Evolutionary conservation across 371 early-diverging fungal species (phyloP), one percentile per base, ranked within the genome.

Genomic region (Paramicrosporidium saccamoebae): DNA sequence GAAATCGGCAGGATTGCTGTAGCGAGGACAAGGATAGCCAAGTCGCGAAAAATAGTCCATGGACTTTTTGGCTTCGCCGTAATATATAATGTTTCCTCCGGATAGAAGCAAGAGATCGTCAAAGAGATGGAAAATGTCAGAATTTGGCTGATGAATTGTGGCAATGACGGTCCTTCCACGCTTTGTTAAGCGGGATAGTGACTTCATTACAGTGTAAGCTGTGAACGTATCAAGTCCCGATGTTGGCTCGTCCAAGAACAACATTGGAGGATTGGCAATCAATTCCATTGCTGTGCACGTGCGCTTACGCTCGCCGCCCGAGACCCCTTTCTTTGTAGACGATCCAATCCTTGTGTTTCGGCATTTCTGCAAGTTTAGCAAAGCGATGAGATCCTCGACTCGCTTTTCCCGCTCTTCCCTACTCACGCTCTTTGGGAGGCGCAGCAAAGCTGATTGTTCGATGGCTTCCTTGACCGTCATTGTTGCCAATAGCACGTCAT

Each of bases 211-310:
- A 31, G 48, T 44, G 23, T 44, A 36, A 10, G 68, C 62, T 7
- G 64, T 57, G 37, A 50, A 54, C 2, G 73, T 49, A 39, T 90
- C 92, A 16, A 71, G 46, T 21, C 92, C 82, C 26, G 65, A 65
- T 1, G 82, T 81, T 5, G 81, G 79, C 36, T 92, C 94, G 36
- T 94, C 95, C 36, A 88, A 36, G 32, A 88, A 75, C 24, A 90
- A 35, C 14, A 84, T 52, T 5, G 63, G 58, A 2, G 94, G 77
- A 12, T 77, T 66, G 1, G 74, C 60, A 1, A 86, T 58, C 2
- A 81, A 48, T 27, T 90, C 84, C 46, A 58, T 62, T 3, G 71
- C 81, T 25, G 79, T 72, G 16, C 64, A 54, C 4, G 68, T 62
- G 17, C 84, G 52, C 46, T 81, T 69, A 25, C 64, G 40, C 32